Percentiles rank a stretch among this genome's conserved stretches.
These are phyloP conservation scores for Beauveria sp. DNA, from an alignment of 2,329 filamentous ascomycete genomes.

Conservation along the genomic window DNA sequence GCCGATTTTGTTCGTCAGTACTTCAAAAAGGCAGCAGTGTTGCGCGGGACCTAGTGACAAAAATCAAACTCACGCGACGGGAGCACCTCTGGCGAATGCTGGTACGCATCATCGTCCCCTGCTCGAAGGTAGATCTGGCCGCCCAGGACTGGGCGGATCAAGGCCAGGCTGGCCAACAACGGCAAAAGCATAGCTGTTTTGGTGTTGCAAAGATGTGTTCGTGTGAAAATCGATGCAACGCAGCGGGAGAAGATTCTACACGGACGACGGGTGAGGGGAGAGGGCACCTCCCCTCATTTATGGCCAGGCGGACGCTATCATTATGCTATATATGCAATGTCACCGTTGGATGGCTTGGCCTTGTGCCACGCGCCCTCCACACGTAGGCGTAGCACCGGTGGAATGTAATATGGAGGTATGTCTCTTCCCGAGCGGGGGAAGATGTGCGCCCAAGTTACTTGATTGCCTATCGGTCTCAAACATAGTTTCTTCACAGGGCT, in stretches of 20 bases:
- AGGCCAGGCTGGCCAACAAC: neutral
- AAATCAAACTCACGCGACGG: slow-evolving; percentile 1
- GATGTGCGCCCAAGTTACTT: too few species aligned
- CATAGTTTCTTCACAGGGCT: too few species aligned
- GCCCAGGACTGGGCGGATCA: neutral
- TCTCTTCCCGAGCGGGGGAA: too few species aligned
- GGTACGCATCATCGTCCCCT: neutral
- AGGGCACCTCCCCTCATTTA: neutral
- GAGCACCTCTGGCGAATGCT: neutral
- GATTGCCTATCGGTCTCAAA: too few species aligned
- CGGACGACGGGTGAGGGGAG: neutral
- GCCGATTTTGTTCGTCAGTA: neutral
- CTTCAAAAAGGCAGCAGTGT: accelerated
- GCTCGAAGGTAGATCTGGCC: neutral
- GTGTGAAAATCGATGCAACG: neutral
- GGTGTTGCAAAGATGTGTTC: accelerated
- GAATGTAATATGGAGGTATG: too few species aligned
- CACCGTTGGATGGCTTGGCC: neutral
- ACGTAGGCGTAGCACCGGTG: neutral
- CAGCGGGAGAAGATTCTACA: neutral
- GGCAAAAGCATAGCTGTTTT: neutral
- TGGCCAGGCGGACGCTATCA: neutral
- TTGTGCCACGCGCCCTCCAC: too few species aligned
- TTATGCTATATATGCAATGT: neutral
- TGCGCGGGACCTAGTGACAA: neutral